These are phyloP conservation scores for Fomitiporia mediterranea DNA, from an alignment of 1,284 basidiomycete genomes.

Conservation along the genomic window DNA sequence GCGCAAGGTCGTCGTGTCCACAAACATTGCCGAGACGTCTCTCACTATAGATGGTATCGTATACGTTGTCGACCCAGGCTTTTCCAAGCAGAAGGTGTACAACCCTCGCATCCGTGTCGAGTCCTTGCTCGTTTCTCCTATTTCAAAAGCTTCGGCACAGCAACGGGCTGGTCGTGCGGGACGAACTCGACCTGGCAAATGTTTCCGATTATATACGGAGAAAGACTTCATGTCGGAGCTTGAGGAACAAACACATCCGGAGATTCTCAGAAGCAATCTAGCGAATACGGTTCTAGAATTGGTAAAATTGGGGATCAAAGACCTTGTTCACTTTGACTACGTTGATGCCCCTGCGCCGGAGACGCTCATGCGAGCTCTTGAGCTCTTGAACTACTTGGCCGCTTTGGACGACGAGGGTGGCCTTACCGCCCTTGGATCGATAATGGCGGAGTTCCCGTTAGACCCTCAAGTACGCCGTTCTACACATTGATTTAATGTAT, in stretches of 20 bases:
- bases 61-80: slow-evolving; percentile 97
- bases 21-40: slow-evolving; percentile 98
- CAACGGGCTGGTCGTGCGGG: slow-evolving; percentile 97
- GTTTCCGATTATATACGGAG: slow-evolving; percentile 96
- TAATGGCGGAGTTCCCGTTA: slow-evolving; percentile 98
- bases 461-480: slow-evolving; percentile 78
- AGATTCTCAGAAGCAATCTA: slow-evolving; percentile 90
- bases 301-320: slow-evolving; percentile 91
- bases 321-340: slow-evolving; percentile 91
- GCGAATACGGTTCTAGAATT: slow-evolving; percentile 94
- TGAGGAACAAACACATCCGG: slow-evolving; percentile 95
- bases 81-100: slow-evolving; percentile 97
- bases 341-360: slow-evolving; percentile 97
- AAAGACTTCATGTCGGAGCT: slow-evolving; percentile 95
- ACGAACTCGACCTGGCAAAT: slow-evolving; percentile 93
- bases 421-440: slow-evolving; percentile 79
- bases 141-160: slow-evolving; percentile 94
- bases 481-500: neutral
- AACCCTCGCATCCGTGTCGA: slow-evolving; percentile 96
- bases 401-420: slow-evolving; percentile 95
- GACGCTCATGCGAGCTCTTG: slow-evolving; percentile 96
- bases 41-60: slow-evolving; percentile 98
- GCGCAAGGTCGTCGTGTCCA: slow-evolving; percentile 92
- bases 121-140: slow-evolving; percentile 89
- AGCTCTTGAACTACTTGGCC: slow-evolving; percentile 88